Evolutionary conservation across 345 rosid genomes (phyloP), one percentile per base, ranked within the genome.

Genomic region (Theobroma cacao): DNA sequence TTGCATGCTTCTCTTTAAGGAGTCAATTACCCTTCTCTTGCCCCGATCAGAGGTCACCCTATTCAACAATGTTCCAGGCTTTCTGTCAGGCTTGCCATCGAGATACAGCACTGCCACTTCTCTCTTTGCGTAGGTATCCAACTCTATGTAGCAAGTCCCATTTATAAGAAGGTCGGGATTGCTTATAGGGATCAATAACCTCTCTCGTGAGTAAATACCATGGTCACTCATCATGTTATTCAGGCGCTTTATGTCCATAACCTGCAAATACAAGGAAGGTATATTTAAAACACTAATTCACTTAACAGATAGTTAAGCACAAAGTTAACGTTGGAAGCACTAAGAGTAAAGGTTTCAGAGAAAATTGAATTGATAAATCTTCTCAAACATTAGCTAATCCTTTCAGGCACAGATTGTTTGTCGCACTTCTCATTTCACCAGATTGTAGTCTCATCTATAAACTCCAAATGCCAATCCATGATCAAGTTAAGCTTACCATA

Each of bases 161-260:
- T 87, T 80, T 55, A 88, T 72, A 36, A 95, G 98, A 71, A 89
- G 76, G 41, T 82, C 77, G 0, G 93, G 90, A 79, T 88, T 88
- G 85, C 87, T 88, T 81, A 93, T 73, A 0, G 99, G 99, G 82
- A 95, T 91, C 68, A 95, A 83, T 26, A 95, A 82, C 77, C 98
- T 91, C 83, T 93, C 94, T 85, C 96, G 90, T 5, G 98, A 93
- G 79, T 91, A 84, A 24, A 93, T 93, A 33, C 92, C 97, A 38
- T 92, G 97, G 80, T 95, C 98, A 47, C 97, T 93, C 90, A 87
- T 93, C 93, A 92, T 92, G 86, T 92, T 95, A 83, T 95, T 95
- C 61, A 95, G 75, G 7, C 91, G 82, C 81, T 88, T 93, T 71
- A 95, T 91, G 80, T 91, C 94, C 92, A 87, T 84, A 59, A 92